Evolutionary conservation across 148 eudicot genomes (phyloP).

Genomic region (Polygonum aviculare): DNA sequence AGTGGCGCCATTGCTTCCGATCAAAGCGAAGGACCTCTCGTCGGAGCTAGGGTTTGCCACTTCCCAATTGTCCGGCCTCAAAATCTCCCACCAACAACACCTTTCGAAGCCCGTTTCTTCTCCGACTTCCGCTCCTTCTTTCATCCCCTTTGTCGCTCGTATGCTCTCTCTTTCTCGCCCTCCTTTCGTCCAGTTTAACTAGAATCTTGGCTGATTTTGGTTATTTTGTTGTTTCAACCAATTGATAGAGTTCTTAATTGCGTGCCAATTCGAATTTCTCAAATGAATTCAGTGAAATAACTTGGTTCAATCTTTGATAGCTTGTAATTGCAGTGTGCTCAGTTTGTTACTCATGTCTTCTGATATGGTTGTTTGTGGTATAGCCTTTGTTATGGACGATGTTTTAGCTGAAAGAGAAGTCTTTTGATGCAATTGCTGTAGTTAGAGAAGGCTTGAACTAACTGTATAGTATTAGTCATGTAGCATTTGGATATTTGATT

Average conservation of each 20-base stretch:
- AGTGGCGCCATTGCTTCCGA: neutral
- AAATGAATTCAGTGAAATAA: neutral
- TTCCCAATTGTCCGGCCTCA: conserved; percentile 45
- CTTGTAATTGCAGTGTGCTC: neutral
- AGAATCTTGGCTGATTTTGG: neutral
- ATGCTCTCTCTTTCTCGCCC: neutral
- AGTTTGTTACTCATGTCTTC: neutral
- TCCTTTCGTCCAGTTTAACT: neutral
- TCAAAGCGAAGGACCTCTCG: conserved; percentile 17
- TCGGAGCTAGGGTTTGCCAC: conserved; percentile 40
- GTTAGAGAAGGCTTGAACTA: neutral
- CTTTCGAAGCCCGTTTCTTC: conserved; percentile 29
- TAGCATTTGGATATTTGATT: neutral
- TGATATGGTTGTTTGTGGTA: neutral
- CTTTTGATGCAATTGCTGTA: neutral
- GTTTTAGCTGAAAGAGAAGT: neutral
- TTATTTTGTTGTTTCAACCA: neutral
- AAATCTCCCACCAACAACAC: conserved; percentile 20
- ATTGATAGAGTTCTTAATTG: neutral
- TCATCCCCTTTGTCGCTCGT: conserved; percentile 4
- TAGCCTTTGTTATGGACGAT: neutral
- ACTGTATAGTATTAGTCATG: neutral
- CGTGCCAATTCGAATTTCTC: neutral
- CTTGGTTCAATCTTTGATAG: neutral
- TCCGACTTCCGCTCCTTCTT: conserved; percentile 16